Conservation (phyloP, 176 grass and related monocot species). For the Avena atlantica region DNA sequence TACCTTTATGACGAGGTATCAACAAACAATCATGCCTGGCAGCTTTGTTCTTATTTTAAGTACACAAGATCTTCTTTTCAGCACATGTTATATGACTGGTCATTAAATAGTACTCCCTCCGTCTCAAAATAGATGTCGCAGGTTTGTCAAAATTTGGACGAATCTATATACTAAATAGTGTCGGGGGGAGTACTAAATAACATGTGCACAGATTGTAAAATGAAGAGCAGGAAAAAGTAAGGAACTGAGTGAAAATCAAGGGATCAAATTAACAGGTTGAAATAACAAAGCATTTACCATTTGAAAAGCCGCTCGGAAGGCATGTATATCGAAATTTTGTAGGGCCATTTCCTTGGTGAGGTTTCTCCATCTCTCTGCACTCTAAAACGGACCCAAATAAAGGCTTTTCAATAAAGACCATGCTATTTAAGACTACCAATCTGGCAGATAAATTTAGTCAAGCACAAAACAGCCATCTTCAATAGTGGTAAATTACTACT, state of each 20-base stretch:
- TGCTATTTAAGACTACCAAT: conserved; percentile 1
- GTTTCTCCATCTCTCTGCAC: conserved; percentile 91
- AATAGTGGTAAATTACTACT: not conserved
- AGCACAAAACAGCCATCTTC: not conserved
- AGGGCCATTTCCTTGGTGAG: conserved; percentile 73
- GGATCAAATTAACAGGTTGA: conserved; percentile 13
- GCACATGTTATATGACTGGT: not conserved
- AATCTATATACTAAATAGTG: no score
- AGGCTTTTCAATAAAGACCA: conserved; percentile 9
- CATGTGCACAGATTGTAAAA: not conserved
- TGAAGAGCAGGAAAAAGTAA: conserved; percentile 24
- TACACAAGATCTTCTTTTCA: not conserved
- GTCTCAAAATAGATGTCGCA: no score
- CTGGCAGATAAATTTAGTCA: not conserved
- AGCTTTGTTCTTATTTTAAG: not conserved
- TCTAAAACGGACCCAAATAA: conserved; percentile 61
- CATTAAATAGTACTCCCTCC: not conserved
- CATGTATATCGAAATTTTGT: conserved; percentile 93
- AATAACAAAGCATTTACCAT: conserved; percentile 53
- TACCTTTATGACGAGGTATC: not conserved
- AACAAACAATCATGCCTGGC: conserved; percentile 3
- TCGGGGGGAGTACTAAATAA: not conserved
- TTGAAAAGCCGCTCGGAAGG: conserved; percentile 93
- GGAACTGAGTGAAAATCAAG: conserved; percentile 23
- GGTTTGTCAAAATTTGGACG: no score